Conservation (phyloP, 2,329 filamentous ascomycete genomes). For the Ascochyta clinopodiicola region DNA sequence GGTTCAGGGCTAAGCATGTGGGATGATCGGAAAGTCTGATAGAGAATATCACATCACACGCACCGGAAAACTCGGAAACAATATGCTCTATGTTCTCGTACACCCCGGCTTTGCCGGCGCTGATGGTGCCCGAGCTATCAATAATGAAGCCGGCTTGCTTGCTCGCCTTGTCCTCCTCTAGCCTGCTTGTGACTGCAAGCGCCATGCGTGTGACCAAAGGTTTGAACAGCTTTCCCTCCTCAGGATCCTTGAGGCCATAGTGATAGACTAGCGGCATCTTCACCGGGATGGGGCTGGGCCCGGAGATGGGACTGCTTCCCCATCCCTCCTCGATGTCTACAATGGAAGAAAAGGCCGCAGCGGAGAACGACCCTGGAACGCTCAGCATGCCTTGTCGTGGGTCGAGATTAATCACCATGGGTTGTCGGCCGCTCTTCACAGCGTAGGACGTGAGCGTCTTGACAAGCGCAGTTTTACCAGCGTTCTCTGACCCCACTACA, state of each 20-base stretch:
- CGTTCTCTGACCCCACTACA: constrained; percentile 77
- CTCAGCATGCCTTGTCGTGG: constrained; percentile 69
- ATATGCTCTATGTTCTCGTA: constrained; percentile 84
- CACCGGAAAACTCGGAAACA: constrained; percentile 70
- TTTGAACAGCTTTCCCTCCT: constrained; percentile 74
- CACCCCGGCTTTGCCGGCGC: constrained; percentile 66
- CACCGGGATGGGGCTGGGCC: constrained; percentile 84
- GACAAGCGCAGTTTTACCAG: constrained; percentile 83
- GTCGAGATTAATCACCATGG: constrained; percentile 84
- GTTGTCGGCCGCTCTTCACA: constrained; percentile 74
- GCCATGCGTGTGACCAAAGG: constrained; percentile 78
- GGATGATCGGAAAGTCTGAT: neutral
- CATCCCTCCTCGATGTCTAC: constrained; percentile 89
- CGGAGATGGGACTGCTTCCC: constrained; percentile 89
- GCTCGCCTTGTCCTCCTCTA: constrained; percentile 76
- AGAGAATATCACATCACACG: constrained; percentile 37
- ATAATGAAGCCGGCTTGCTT: constrained; percentile 81
- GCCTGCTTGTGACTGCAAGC: constrained; percentile 75
- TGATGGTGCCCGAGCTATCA: constrained; percentile 77
- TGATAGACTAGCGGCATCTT: constrained; percentile 93
- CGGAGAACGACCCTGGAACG: constrained; percentile 77
- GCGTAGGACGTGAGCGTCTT: constrained; percentile 82
- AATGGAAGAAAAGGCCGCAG: constrained; percentile 84
- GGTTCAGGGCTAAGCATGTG: neutral
- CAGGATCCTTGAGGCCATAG: constrained; percentile 76